Conservation (phyloP, 768 basidiomycete species). For the Macrolepiota dolichaula region DNA sequence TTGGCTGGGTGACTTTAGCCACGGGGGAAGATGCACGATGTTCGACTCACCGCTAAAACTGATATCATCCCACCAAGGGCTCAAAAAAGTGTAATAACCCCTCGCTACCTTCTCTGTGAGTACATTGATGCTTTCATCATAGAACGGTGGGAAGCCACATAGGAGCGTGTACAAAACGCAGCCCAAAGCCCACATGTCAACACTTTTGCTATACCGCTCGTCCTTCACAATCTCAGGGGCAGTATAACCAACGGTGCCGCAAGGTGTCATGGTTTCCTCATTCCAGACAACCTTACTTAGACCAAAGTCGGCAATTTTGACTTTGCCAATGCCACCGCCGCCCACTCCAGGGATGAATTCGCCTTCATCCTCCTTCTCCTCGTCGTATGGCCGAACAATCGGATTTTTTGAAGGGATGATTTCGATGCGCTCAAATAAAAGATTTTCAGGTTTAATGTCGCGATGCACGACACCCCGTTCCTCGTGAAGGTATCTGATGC, state of each 20-base stretch:
- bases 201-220: constrained; percentile 92
- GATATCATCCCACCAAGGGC: constrained; percentile 99
- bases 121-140: constrained; percentile 97
- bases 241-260: constrained; percentile 99
- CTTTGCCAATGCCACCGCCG: constrained; percentile 94
- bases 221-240: constrained; percentile 99
- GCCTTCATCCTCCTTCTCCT: constrained; percentile 98
- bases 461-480: constrained; percentile 98
- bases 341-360: constrained; percentile 91
- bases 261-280: constrained; percentile 98
- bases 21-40: neutral
- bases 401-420: constrained; percentile 82
- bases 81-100: constrained; percentile 97
- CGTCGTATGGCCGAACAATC: constrained; percentile 84
- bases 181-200: constrained; percentile 99
- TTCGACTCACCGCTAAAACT: constrained; percentile 60
- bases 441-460: constrained; percentile 98
- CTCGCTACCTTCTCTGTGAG: constrained; percentile 97
- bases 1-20: constrained; percentile 58
- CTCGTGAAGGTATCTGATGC: constrained; percentile 94
- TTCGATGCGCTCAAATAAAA: constrained; percentile 91
- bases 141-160: constrained; percentile 97
- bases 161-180: constrained; percentile 98
- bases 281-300: constrained; percentile 98
- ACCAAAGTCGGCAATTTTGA: constrained; percentile 99